These are phyloP conservation scores for Lantana camara DNA, from an alignment of 257 asterid species.

Conservation along the genomic window DNA sequence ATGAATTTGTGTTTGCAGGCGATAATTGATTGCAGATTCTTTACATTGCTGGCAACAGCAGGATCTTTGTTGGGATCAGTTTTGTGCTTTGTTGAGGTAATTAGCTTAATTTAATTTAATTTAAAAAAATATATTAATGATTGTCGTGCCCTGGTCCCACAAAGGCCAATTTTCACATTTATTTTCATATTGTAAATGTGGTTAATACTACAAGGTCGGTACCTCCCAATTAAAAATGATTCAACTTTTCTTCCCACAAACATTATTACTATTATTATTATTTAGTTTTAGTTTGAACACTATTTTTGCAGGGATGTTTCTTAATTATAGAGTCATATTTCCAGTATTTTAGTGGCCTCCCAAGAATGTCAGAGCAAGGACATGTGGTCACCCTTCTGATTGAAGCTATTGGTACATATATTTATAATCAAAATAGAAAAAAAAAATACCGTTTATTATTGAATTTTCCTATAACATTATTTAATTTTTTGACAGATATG, in stretches of 20 bases:
- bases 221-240: no score
- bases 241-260: no score
- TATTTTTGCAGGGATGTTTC: constrained; percentile 64
- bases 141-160: no score
- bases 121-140: not conserved
- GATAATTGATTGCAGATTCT: constrained; percentile 83
- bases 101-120: not conserved
- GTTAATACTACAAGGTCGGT: no score
- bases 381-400: constrained; percentile 58
- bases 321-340: constrained; percentile 53
- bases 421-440: no score
- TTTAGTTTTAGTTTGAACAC: not conserved
- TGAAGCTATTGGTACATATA: constrained; percentile 69
- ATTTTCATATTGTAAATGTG: no score
- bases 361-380: constrained; percentile 45
- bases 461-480: not conserved
- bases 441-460: no score
- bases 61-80: constrained; percentile 80
- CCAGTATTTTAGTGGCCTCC: constrained; percentile 54
- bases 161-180: no score
- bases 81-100: constrained; percentile 73
- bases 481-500: constrained; percentile 54
- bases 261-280: not conserved
- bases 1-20: constrained; percentile 42
- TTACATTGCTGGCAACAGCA: constrained; percentile 68